phyloP scores from a whole-genome alignment of 2,329 filamentous ascomycete genomes.

The Grosmannia penicillata region DNA sequence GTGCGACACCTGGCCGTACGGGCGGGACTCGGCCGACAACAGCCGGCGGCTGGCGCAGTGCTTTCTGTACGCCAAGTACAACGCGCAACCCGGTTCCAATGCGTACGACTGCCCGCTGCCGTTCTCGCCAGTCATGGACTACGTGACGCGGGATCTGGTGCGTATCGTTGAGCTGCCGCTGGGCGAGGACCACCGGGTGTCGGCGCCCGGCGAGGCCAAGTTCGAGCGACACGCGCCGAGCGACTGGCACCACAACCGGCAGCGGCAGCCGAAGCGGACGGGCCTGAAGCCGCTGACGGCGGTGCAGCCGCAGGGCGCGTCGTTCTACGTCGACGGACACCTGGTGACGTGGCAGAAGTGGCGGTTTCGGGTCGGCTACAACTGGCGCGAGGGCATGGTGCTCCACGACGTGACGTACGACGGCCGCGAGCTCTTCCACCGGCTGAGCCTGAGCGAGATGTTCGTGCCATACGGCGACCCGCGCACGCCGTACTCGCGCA shows the following conservation, averaged over 20 bases:
- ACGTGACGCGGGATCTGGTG: constrained; percentile 21
- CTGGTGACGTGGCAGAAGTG: constrained; percentile 51
- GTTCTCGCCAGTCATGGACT: constrained; percentile 32
- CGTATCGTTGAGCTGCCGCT: constrained; percentile 23
- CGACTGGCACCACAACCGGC: constrained; percentile 22
- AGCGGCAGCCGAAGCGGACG: constrained; percentile 19
- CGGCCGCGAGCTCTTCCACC: constrained; percentile 48
- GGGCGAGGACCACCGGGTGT: constrained; percentile 15
- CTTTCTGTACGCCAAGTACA: not conserved
- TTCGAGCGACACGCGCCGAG: constrained; percentile 29
- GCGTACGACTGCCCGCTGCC: constrained; percentile 29
- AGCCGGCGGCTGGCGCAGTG: constrained; percentile 1
- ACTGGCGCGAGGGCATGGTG: constrained; percentile 40
- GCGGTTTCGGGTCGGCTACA: constrained; percentile 56
- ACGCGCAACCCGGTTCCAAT: constrained; percentile 25
- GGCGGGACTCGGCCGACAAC: not conserved
- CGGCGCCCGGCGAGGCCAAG: constrained; percentile 20
- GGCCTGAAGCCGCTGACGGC: constrained; percentile 37
- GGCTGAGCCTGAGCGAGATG: constrained; percentile 55
- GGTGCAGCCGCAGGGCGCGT: constrained; percentile 9
- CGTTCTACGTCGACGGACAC: constrained; percentile 34
- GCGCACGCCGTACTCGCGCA: constrained; percentile 49
- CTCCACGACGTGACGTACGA: constrained; percentile 56
- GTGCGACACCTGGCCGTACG: constrained; percentile 40
- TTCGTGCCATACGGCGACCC: constrained; percentile 50